These are phyloP conservation scores for Coemansia sp. DNA, from an alignment of 192 early-diverging fungal species.

Conservation along the genomic window DNA sequence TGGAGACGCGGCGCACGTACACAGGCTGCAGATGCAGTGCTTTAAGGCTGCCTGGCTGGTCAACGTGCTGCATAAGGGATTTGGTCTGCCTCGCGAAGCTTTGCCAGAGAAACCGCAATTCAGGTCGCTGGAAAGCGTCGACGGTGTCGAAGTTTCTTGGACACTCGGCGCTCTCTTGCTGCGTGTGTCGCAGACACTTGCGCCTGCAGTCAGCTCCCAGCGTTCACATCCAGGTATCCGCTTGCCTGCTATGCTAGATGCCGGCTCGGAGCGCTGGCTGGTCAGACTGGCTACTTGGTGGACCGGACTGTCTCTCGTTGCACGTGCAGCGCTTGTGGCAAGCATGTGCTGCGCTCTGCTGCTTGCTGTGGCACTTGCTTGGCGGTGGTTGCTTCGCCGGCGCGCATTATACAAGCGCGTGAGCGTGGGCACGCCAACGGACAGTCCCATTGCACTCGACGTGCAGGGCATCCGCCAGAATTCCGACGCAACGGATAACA, in stretches of 20 bases:
- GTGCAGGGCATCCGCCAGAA: too few species aligned
- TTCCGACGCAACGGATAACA: too few species aligned
- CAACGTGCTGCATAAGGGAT: slow-evolving; percentile 87
- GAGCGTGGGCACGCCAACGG: too few species aligned
- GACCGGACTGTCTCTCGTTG: too few species aligned
- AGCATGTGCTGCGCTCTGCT: background rate
- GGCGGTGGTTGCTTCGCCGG: too few species aligned
- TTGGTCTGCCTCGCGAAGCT: slow-evolving; percentile 67
- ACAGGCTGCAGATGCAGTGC: slow-evolving; percentile 84
- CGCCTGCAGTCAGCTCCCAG: slow-evolving; percentile 1
- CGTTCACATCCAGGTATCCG: slow-evolving; percentile 14
- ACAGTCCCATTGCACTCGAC: too few species aligned
- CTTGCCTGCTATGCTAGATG: too few species aligned
- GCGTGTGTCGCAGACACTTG: slow-evolving; percentile 19
- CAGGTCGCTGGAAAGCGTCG: slow-evolving; percentile 74
- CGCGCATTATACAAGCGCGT: too few species aligned
- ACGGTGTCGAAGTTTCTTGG: slow-evolving; percentile 82
- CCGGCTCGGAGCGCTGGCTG: slow-evolving; percentile 31
- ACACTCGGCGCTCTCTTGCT: slow-evolving; percentile 66
- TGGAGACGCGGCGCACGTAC: slow-evolving; percentile 42
- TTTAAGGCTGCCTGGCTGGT: slow-evolving; percentile 95
- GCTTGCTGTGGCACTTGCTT: background rate
- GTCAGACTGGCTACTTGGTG: too few species aligned
- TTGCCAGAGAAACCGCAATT: slow-evolving; percentile 49
- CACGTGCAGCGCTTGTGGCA: too few species aligned